Evolutionary conservation across 305 asterid species (phyloP).

Genomic region (Fraxinus paxiana): DNA sequence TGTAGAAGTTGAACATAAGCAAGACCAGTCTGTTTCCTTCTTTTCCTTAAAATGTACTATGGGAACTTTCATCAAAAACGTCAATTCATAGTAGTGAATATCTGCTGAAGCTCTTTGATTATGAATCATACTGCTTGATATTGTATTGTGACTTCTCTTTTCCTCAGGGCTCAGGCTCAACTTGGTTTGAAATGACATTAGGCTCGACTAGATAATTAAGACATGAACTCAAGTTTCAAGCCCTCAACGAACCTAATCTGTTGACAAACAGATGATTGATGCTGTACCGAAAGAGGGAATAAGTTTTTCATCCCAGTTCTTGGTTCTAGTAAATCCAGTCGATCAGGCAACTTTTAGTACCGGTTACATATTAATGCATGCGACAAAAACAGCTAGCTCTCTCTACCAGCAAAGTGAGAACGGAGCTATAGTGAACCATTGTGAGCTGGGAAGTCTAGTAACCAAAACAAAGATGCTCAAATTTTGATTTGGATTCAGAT

Average conservation of each 20-base stretch:
- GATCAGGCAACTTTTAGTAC: not conserved
- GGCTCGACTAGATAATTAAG: not conserved
- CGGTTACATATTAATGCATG: not conserved
- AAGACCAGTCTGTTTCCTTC: not conserved
- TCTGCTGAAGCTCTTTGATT: not conserved
- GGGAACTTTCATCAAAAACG: not conserved
- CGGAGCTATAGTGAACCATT: not conserved
- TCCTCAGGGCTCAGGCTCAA: not conserved
- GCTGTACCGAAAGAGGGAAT: not conserved
- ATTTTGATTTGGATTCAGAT: constrained; percentile 29
- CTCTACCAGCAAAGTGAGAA: not conserved
- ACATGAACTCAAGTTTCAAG: not conserved
- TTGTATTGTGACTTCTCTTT: not conserved
- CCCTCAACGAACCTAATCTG: not conserved
- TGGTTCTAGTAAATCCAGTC: not conserved
- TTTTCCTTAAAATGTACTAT: not conserved
- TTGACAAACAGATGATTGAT: not conserved
- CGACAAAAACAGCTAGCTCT: not conserved
- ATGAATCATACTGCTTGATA: not conserved
- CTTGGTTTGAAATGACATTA: not conserved
- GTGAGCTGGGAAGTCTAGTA: not conserved
- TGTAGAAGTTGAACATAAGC: not conserved
- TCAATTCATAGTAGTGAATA: not conserved
- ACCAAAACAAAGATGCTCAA: constrained; percentile 10
- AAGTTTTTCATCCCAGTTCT: not conserved